Base-by-base conservation (phyloP, 371 early-diverging fungal genomes). In the Choanephora cucurbitarum region DNA sequence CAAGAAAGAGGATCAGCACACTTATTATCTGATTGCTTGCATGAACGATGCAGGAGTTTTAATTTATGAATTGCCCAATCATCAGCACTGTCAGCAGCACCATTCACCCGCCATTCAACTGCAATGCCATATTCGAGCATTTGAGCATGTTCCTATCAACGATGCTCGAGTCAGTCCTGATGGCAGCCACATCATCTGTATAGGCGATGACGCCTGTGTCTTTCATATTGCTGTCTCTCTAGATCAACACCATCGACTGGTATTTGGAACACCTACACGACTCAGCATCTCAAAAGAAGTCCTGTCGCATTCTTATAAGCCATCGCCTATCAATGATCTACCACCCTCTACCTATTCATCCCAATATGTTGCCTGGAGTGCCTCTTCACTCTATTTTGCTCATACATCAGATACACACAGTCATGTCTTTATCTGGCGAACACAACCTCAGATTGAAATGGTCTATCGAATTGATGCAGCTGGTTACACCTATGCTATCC, bases 351-450 rank as follows among this genome's bases (percentile, higher is more conserved):
- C 60, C 39, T 63, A 59, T 50, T 72, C 69, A 2, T 81, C 82
- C 10, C 84, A 84, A 47, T 77, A 84, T 39, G 70, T 84, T 21
- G 62, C 80, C 10, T 84, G 84, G 84, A 84, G 77, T 33, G 60
- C 65, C 28, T 76, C 77, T 5, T 81, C 80, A 18, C 64, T 67
- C 10, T 72, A 69, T 51, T 81, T 84, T 69, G 85, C 82, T 7
- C 85, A 84, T 44, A 75, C 85, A 0, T 84, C 85, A 0, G 85
- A 84, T 55, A 67, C 73, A 3, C 72, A 72, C 37, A 46, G 59
- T 11, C 53, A 59, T 17, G 80, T 84, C 4, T 50, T 80, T 31
- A 74, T 84, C 15, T 84, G 85, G 85, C 69, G 69, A 3, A 64
- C 80, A 3, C 52, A 58, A 19, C 74, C 81, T 37, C 61, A 64